Evolutionary conservation across 2,329 filamentous ascomycete genomes (phyloP), one percentile per base, ranked within the genome.

Genomic region (Fusarium austroafricanum): DNA sequence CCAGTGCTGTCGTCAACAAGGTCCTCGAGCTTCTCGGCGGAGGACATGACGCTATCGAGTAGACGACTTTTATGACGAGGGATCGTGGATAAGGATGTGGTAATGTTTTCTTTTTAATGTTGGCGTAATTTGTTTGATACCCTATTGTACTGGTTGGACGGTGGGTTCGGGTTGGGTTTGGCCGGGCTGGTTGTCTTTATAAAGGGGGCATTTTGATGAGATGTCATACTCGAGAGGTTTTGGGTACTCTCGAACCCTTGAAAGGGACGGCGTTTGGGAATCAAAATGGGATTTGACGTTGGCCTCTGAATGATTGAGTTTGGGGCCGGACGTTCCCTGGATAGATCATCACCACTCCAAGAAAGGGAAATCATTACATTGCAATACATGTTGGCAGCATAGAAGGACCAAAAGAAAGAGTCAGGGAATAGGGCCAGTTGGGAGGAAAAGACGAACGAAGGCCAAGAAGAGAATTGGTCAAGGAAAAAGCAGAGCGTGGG

Each of bases 1-100:
- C 96, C 45, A 88, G 89, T 66, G 95, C 96, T 7, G 96, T 99
- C 15, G 92, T 94, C 43, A 92, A 92, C 81, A 98, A 97, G 86
- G 94, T 98, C 64, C 85, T 96, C 40, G 96, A 97, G 80, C 87
- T 99, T 54, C 89, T 99, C 38, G 90, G 90, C 42, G 87, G 86
- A 61, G 79, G 80, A 28, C 83, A 84, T 58, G 81, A 82, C 55
- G 76, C 75, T 42, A 38, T 53, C 17, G 73, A 75, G 53, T 79
- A 61, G 65, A 50, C 20, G 26, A 44, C 33, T 37, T 28, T 67
- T 35, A 53, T 40, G 7, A 38, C 28, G 46, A 43, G 21, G 46
- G 52, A 53, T 37, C 47, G 38, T 64, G 40, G 61, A 63, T 51
- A 45, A 43, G 45, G 60, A 52, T 49, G 57, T 38, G 44, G 56